Percentiles rank a stretch among this genome's conserved stretches.
These are phyloP conservation scores for Podosphaera fusca DNA, from an alignment of 2,329 filamentous ascomycete genomes.

Conservation along the genomic window DNA sequence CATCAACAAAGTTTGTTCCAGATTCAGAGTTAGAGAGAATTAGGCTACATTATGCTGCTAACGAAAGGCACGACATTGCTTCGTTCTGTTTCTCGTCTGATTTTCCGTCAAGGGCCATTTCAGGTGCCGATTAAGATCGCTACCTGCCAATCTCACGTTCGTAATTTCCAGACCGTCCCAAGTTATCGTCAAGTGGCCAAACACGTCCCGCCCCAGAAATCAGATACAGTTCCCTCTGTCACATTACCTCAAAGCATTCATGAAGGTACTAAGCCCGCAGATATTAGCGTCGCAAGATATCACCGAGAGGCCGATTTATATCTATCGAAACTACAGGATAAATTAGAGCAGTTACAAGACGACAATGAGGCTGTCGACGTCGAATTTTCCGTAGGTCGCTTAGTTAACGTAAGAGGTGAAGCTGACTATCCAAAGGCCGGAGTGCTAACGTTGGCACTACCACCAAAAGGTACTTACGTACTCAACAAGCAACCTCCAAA, in stretches of 20 bases:
- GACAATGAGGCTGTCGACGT: constrained; percentile 55
- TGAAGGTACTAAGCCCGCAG: constrained; percentile 25
- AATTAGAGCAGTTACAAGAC: constrained; percentile 56
- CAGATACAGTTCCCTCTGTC: constrained; percentile 20
- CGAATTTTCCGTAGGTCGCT: constrained; percentile 54
- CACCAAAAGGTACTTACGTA: constrained; percentile 58
- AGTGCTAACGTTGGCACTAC: constrained; percentile 55
- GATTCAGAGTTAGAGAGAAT: no score
- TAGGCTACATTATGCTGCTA: no score
- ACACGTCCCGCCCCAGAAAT: constrained; percentile 36
- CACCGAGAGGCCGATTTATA: constrained; percentile 57
- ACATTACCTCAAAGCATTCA: background rate
- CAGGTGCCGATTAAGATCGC: no score
- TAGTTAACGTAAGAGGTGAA: background rate
- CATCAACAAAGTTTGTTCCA: no score
- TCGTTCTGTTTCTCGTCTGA: no score
- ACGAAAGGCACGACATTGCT: no score
- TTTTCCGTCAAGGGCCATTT: no score
- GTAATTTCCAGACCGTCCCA: no score
- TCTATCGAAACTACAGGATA: constrained; percentile 31
- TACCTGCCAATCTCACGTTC: no score
- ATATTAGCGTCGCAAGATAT: constrained; percentile 49
- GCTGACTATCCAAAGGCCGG: constrained; percentile 37
- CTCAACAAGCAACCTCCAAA: constrained; percentile 98
- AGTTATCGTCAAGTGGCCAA: constrained; percentile 15